These are phyloP conservation scores for Sphagnum contortum DNA, from an alignment of 225 moss, liverwort and hornwort species.

Conservation along the genomic window DNA sequence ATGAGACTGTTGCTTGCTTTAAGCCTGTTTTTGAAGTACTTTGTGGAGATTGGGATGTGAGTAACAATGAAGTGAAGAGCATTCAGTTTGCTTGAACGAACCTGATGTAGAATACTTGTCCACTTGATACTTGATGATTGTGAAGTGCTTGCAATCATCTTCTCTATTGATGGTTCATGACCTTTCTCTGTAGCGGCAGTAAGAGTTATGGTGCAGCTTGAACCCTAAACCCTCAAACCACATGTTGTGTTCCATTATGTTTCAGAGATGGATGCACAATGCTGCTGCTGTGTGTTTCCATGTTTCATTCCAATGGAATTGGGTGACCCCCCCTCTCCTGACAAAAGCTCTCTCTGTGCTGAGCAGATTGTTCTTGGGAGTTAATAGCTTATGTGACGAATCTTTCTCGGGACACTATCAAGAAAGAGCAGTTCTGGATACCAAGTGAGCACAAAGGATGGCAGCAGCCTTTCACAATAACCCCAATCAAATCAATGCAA, in stretches of 20 bases:
- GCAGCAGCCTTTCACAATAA: slow-evolving; percentile 49
- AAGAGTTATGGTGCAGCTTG: no score
- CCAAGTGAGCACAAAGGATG: slow-evolving; percentile 57
- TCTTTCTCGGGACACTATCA: slow-evolving; percentile 44
- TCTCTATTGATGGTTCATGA: not conserved
- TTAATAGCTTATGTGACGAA: slow-evolving; percentile 63
- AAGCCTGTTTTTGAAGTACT: not conserved
- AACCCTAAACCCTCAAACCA: no score
- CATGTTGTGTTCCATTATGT: no score
- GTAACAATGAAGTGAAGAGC: not conserved
- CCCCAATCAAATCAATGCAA: slow-evolving; percentile 66
- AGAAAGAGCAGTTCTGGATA: slow-evolving; percentile 60
- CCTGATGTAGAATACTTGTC: not conserved
- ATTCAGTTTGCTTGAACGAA: not conserved
- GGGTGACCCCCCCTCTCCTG: slow-evolving; percentile 5
- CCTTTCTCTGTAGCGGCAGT: no score
- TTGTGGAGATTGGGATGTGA: not conserved
- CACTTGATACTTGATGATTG: not conserved
- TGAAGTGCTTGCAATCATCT: not conserved
- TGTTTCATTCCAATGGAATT: slow-evolving; percentile 4
- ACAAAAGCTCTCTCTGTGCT: not conserved
- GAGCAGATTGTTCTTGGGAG: slow-evolving; percentile 78
- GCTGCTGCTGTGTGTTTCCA: not conserved
- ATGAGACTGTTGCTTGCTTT: not conserved
- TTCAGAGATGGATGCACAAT: not conserved